Evolutionary conservation across 768 basidiomycete species (phyloP).

Genomic region (Cantharellus cinnabarinus): DNA sequence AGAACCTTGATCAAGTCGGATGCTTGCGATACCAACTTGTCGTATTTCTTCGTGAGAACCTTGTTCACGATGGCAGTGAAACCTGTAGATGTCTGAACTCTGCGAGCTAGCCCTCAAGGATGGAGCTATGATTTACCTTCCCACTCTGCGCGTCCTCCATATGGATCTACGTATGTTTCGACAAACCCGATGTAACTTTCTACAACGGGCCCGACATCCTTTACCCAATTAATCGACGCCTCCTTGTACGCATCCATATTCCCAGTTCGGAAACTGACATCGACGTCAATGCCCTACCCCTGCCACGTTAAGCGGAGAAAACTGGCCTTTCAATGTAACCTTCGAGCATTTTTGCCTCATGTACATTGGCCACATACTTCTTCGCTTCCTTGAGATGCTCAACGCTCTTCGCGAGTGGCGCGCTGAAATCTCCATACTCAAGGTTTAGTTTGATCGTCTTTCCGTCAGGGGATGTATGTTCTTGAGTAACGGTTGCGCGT

Average conservation of each 20-base stretch:
- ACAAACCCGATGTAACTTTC: slow-evolving; percentile 78
- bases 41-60: slow-evolving; percentile 61
- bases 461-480: slow-evolving; percentile 23
- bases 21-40: slow-evolving; percentile 52
- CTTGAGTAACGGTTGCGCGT: slow-evolving; percentile 19
- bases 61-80: slow-evolving; percentile 84
- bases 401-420: slow-evolving; percentile 31
- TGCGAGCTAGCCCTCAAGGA: background rate
- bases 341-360: slow-evolving; percentile 54
- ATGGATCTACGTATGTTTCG: slow-evolving; percentile 75
- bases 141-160: slow-evolving; percentile 84
- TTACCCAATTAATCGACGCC: slow-evolving; percentile 64
- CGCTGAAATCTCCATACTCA: slow-evolving; percentile 57
- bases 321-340: slow-evolving; percentile 59
- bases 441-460: slow-evolving; percentile 34
- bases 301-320: background rate
- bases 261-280: slow-evolving; percentile 47
- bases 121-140: slow-evolving; percentile 32
- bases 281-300: background rate
- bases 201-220: slow-evolving; percentile 70
- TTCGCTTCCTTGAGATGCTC: slow-evolving; percentile 48
- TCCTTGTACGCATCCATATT: slow-evolving; percentile 64
- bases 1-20: slow-evolving; percentile 60
- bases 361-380: slow-evolving; percentile 50
- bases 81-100: slow-evolving; percentile 22